Conservation (phyloP, 148 eudicot genomes). For the Spergularia marina region DNA sequence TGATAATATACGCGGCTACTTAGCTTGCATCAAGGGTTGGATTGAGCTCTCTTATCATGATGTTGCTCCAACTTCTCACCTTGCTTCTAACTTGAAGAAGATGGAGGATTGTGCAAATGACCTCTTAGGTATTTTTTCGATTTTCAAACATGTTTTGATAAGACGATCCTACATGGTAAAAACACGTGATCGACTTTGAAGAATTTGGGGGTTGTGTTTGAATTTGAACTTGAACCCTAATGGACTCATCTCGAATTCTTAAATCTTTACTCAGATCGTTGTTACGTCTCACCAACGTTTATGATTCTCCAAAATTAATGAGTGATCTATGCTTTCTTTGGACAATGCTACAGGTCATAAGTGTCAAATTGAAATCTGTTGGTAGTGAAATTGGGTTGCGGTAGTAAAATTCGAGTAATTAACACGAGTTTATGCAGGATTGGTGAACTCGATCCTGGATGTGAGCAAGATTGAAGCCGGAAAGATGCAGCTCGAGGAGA, state of each 20-base stretch:
- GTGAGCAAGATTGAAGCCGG: slow-evolving; percentile 80
- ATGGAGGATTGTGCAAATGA: slow-evolving; percentile 48
- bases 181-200: no score
- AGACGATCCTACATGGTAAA: background rate
- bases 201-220: no score
- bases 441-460: slow-evolving; percentile 71
- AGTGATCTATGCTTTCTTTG: no score
- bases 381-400: no score
- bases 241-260: no score
- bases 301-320: no score
- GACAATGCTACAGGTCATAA: no score
- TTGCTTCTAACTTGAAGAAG: slow-evolving; percentile 43
- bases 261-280: no score
- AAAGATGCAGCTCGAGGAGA: slow-evolving; percentile 59
- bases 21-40: slow-evolving; percentile 61
- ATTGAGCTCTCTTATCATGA: slow-evolving; percentile 32
- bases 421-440: slow-evolving; percentile 32
- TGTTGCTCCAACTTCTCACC: slow-evolving; percentile 42
- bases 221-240: no score
- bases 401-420: no score
- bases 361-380: no score
- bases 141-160: background rate
- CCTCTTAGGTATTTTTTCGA: slow-evolving; percentile 47
- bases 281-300: no score
- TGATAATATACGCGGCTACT: slow-evolving; percentile 60